Percentiles rank a stretch among this genome's conserved stretches.
Conservation (phyloP, 495 filamentous ascomycete species). For the Patellaria atrata region DNA sequence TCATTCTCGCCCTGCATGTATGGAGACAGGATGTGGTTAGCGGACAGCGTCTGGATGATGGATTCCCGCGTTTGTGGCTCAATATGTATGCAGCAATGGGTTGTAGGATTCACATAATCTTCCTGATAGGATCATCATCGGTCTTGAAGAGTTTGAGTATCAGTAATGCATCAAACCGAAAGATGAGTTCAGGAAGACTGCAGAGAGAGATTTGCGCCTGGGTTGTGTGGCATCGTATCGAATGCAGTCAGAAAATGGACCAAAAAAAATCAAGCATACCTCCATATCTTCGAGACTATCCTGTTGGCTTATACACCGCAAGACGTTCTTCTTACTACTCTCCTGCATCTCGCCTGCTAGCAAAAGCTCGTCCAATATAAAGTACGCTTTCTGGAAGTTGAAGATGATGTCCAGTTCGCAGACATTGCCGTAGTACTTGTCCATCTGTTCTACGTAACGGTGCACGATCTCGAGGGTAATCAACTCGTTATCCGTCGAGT, state of each 20-base stretch:
- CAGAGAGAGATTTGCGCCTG: background rate
- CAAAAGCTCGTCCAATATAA: constrained; percentile 92
- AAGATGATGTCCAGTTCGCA: constrained; percentile 99
- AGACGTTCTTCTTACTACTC: constrained; percentile 96
- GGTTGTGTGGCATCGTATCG: background rate
- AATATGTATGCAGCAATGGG: too few relatives aligned
- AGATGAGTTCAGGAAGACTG: background rate
- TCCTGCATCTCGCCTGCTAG: constrained; percentile 96
- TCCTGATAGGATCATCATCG: constrained; percentile 84
- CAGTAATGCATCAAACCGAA: constrained; percentile 1
- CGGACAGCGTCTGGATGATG: background rate
- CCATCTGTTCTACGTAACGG: constrained; percentile 99
- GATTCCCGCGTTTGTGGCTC: background rate
- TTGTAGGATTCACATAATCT: constrained; percentile 59
- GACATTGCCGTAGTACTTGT: constrained; percentile 99
- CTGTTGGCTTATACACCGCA: constrained; percentile 87
- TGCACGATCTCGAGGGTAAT: constrained; percentile 98
- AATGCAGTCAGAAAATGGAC: background rate
- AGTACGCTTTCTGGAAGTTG: constrained; percentile 99
- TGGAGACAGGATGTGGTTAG: constrained; percentile 12
- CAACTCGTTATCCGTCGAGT: constrained; percentile 89
- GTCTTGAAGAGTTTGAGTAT: constrained; percentile 40
- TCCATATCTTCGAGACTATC: constrained; percentile 95
- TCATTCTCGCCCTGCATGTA: constrained; percentile 18
- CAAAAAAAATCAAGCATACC: constrained; percentile 45